A percentile compares a stretch with the other conserved stretches of the same genome.
Conservation (phyloP, 179 eudicot species). For the Spinacia oleracea region DNA sequence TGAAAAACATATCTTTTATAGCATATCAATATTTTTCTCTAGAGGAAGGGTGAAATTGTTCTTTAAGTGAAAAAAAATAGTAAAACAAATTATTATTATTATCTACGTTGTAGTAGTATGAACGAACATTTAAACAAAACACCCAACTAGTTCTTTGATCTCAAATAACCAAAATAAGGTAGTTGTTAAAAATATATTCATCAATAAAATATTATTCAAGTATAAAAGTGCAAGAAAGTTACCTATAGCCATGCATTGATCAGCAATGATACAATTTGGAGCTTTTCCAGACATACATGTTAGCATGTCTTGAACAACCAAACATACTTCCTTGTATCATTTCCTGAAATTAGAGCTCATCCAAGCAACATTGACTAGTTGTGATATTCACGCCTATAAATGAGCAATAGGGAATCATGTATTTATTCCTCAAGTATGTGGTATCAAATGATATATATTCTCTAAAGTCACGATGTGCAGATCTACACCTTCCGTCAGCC, state of each 20-base stretch:
- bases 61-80: too few relatives aligned
- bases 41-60: too few relatives aligned
- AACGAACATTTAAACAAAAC: too few relatives aligned
- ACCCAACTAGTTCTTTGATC: too few relatives aligned
- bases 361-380: background rate
- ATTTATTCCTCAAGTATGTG: background rate
- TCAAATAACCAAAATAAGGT: too few relatives aligned
- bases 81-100: too few relatives aligned
- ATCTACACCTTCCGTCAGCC: slow-evolving; percentile 7
- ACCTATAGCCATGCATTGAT: slow-evolving; percentile 9
- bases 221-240: background rate
- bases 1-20: too few relatives aligned
- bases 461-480: background rate
- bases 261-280: background rate
- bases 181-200: too few relatives aligned
- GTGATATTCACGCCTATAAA: slow-evolving; percentile 7
- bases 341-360: background rate
- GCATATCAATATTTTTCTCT: too few relatives aligned
- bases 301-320: background rate
- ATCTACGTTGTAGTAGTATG: too few relatives aligned
- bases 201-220: background rate
- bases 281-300: background rate
- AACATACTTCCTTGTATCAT: background rate
- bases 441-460: background rate
- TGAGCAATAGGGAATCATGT: background rate